These are phyloP conservation scores for Penicillium sp. DNA, from an alignment of 2,329 filamentous ascomycete genomes.

Conservation along the genomic window DNA sequence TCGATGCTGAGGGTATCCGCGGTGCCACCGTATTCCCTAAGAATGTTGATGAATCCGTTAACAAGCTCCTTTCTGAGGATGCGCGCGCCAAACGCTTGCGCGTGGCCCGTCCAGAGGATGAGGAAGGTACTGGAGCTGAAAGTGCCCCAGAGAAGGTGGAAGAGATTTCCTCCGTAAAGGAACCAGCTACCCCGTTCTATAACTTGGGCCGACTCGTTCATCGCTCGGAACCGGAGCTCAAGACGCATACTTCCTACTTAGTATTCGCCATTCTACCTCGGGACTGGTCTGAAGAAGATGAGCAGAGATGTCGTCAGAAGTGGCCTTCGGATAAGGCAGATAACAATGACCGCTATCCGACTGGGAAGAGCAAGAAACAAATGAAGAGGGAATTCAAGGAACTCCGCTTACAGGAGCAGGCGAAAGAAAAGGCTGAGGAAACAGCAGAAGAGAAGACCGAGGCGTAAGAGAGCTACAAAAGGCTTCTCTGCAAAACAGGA, in stretches of 20 bases:
- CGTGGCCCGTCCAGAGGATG: slow-evolving; percentile 34
- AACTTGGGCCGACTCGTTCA: slow-evolving; percentile 79
- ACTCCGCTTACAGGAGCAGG: slow-evolving; percentile 36
- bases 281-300: slow-evolving; percentile 83
- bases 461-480: not conserved
- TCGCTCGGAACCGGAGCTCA: slow-evolving; percentile 82
- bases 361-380: slow-evolving; percentile 44
- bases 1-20: slow-evolving; percentile 68
- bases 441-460: slow-evolving; percentile 5
- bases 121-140: slow-evolving; percentile 23
- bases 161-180: slow-evolving; percentile 5
- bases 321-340: slow-evolving; percentile 66
- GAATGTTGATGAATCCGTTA: slow-evolving; percentile 78
- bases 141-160: slow-evolving; percentile 35
- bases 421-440: slow-evolving; percentile 9
- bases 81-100: slow-evolving; percentile 69
- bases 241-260: slow-evolving; percentile 96
- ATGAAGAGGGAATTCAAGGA: slow-evolving; percentile 52
- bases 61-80: slow-evolving; percentile 74
- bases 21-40: slow-evolving; percentile 68
- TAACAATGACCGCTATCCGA: slow-evolving; percentile 24
- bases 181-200: slow-evolving; percentile 57
- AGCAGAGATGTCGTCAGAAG: slow-evolving; percentile 66
- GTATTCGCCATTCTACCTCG: slow-evolving; percentile 89
- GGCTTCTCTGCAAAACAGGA: not conserved